phyloP scores from a whole-genome alignment of 148 eudicot genomes.

The Bassia scoparia region DNA sequence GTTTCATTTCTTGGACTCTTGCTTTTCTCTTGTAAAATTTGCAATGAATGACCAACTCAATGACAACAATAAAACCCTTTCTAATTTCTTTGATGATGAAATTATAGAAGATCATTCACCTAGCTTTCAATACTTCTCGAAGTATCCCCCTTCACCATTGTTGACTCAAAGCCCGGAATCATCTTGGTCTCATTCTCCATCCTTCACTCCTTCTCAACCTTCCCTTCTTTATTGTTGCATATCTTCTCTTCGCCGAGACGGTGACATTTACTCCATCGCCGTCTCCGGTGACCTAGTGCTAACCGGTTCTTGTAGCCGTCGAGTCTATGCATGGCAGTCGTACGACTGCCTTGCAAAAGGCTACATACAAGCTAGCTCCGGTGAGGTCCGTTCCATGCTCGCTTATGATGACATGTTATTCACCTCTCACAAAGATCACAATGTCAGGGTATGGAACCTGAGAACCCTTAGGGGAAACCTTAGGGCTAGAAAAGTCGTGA shows the following conservation, averaged over 20 bases:
- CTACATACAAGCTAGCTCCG: slow-evolving; percentile 36
- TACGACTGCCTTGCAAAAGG: slow-evolving; percentile 52
- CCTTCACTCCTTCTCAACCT: slow-evolving; percentile 34
- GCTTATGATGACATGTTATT: slow-evolving; percentile 43
- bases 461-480: slow-evolving; percentile 16
- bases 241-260: slow-evolving; percentile 55
- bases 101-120: slow-evolving; percentile 9
- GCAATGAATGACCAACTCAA: slow-evolving; percentile 14
- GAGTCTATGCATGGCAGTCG: slow-evolving; percentile 51
- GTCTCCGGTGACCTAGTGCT: slow-evolving; percentile 32
- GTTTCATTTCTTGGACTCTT: too few relatives aligned
- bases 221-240: slow-evolving; percentile 53
- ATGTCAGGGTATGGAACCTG: slow-evolving; percentile 47
- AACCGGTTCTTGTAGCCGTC: slow-evolving; percentile 49
- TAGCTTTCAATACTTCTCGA: slow-evolving; percentile 6
- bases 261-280: slow-evolving; percentile 47
- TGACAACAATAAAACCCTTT: slow-evolving; percentile 17
- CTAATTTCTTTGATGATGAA: slow-evolving; percentile 19
- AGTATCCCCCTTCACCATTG: neutral
- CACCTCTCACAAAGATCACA: slow-evolving; percentile 49
- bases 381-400: slow-evolving; percentile 44
- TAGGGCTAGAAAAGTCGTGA: slow-evolving; percentile 40
- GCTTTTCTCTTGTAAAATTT: neutral
- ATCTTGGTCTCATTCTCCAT: slow-evolving; percentile 51
- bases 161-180: slow-evolving; percentile 40